Evolutionary conservation across 2,329 filamentous ascomycete species (phyloP), one percentile per base, ranked within the genome.

Genomic region (Westerdykella sp.): DNA sequence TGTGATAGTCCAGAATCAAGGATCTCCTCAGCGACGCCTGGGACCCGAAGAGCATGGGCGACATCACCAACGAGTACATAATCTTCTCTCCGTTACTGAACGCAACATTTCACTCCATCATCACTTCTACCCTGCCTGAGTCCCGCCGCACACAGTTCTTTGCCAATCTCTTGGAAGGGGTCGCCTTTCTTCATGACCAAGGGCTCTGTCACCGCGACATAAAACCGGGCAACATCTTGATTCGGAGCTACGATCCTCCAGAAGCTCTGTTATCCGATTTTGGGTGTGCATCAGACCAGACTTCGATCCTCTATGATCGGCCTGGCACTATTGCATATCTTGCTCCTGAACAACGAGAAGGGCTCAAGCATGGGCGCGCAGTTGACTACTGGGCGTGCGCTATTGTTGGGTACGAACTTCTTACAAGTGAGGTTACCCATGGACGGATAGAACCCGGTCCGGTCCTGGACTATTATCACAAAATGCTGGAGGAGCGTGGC

Each of bases 91-190:
- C 34, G 4, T 36, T 36, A 36, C 34, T 36, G 10, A 36, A 16
- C 34, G 34, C 34, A 10, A 36, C 34, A 4, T 36, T 36, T 13
- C 34, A 21, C 10, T 36, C 34, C 2, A 16, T 36, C 34, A 16
- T 16, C 34, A 21, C 34, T 4, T 36, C 34, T 10, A 21, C 34
- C 4, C 15, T 21, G 15, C 15, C 18, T 10, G 15, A 16, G 6
- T 16, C 34, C 34, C 34, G 34, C 34, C 34, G 34, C 34, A 36
- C 34, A 50, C 84, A 85, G 49, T 94, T 95, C 72, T 95, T 95
- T 89, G 73, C 95, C 41, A 80, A 95, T 69, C 79, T 95, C 28
- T 77, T 95, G 40, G 83, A 87, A 62, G 86, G 88, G 35, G 84
- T 95, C 41, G 81, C 84, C 44, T 88, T 87, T 68, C 87, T 94